Evolutionary conservation across 2,329 filamentous ascomycete genomes (phyloP), one percentile per base, ranked within the genome.

Genomic region (Emericellopsis atlantica): DNA sequence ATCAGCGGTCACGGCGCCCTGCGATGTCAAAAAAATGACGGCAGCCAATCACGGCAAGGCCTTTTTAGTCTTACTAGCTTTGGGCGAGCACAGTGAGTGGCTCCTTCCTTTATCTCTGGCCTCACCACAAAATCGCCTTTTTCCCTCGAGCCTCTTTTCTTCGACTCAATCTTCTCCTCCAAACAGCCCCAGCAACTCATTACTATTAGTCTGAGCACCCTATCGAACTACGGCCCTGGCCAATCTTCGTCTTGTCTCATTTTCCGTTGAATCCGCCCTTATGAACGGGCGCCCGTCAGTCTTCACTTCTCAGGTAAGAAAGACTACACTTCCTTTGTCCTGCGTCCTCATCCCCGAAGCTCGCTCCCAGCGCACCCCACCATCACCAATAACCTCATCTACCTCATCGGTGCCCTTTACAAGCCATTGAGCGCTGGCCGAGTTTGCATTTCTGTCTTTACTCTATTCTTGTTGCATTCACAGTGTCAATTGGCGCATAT

Each of bases 241-340:
- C 26, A 29, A 29, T 37, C 41, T 39, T 43, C 36, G 45, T 46
- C 40, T 42, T 36, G 37, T 46, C 44, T 37, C 41, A 46, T 46
- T 46, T 46, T 29, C 52, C 52, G 51, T 51, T 54, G 52, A 59
- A 72, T 65, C 72, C 71, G 81, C 79, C 73, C 80, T 81, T 82
- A 88, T 88, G 83, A 83, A 80, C 81, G 81, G 81, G 72, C 80
- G 81, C 75, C 73, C 76, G 68, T 86, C 84, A 65, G 75, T 81
- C 65, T 89, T 87, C 72, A 89, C 84, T 69, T 89, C 83, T 67
- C 84, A 89, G 79, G 83, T 86, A 81, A 47, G 72, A 37, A 36
- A 40, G 34, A 33, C 34, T 5, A 6, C 26, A 11, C 18, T 39
- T 32, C 7, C 37, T 15, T 12, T 39, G 5, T 10, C 21, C 16